Evolutionary conservation across 164 flowering plant genomes (phyloP).

Genomic region (Paratinospora sagittata): DNA sequence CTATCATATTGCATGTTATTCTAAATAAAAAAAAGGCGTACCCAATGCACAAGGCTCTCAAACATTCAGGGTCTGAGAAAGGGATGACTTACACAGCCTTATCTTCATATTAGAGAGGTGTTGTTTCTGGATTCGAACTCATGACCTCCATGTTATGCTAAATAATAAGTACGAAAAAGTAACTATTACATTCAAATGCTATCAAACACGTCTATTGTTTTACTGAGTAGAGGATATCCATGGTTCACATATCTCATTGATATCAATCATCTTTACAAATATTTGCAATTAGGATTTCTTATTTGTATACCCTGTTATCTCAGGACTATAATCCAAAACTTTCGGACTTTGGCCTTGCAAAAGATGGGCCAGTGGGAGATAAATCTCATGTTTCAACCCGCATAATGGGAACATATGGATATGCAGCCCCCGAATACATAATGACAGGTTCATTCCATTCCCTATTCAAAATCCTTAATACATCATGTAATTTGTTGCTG

Average conservation of each 20-base stretch:
- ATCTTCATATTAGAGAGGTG: too few species aligned
- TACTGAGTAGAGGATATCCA: too few species aligned
- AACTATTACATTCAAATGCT: too few species aligned
- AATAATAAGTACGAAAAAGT: too few species aligned
- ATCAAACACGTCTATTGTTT: too few species aligned
- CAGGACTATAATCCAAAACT: constrained; percentile 86
- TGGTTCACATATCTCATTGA: too few species aligned
- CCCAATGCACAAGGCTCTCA: neutral
- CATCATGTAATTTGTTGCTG: neutral
- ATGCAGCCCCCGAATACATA: constrained; percentile 85
- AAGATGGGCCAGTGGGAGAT: constrained; percentile 88
- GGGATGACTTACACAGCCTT: too few species aligned
- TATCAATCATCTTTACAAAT: neutral
- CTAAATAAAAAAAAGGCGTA: neutral
- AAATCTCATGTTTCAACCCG: constrained; percentile 89
- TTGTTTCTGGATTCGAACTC: too few species aligned
- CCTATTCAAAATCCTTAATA: neutral
- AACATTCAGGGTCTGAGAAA: too few species aligned
- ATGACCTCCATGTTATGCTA: too few species aligned
- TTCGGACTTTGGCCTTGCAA: constrained; percentile 87
- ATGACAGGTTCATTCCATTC: constrained; percentile 55
- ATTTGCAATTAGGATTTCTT: neutral
- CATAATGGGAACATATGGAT: constrained; percentile 89
- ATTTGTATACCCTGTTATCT: neutral
- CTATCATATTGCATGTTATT: neutral